Evolutionary conservation across 768 basidiomycete genomes (phyloP).

Genomic region (Suillus decipiens): DNA sequence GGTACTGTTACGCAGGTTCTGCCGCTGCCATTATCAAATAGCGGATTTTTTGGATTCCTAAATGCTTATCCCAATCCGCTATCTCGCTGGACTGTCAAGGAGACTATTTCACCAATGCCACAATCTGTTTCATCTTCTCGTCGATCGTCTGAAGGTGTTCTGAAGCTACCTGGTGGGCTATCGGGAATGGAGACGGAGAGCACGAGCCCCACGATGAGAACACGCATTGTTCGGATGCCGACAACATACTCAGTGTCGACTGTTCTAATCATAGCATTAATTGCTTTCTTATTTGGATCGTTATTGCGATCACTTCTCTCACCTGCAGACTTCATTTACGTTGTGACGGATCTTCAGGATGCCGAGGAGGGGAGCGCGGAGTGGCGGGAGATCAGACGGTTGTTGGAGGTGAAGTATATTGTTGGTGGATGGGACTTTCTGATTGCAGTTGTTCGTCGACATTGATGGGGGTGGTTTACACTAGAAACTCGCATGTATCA

Average conservation of each 20-base stretch:
- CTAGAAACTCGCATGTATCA: background rate
- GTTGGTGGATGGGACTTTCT: constrained; percentile 88
- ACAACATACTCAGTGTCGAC: constrained; percentile 48
- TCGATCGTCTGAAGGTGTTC: constrained; percentile 24
- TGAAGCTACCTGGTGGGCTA: constrained; percentile 41
- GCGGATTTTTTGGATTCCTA: constrained; percentile 60
- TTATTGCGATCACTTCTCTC: constrained; percentile 85
- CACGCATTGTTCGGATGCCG: constrained; percentile 10
- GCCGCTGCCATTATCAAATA: constrained; percentile 25
- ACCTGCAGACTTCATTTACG: constrained; percentile 89
- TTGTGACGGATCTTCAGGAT: constrained; percentile 59
- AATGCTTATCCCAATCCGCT: constrained; percentile 61
- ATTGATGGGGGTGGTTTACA: constrained; percentile 34
- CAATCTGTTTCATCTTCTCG: constrained; percentile 24
- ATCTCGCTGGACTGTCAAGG: constrained; percentile 47
- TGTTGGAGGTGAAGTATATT: constrained; percentile 81
- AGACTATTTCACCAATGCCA: constrained; percentile 19
- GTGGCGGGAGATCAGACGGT: constrained; percentile 84
- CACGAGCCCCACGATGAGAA: background rate
- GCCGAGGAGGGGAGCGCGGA: constrained; percentile 52
- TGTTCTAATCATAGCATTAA: constrained; percentile 75
- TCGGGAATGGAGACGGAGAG: constrained; percentile 19
- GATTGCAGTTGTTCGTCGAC: constrained; percentile 78
- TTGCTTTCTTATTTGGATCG: constrained; percentile 91
- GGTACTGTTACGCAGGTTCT: constrained; percentile 22